Conservation (phyloP, 805 yeast genomes). For the Saccharomycopsis sp. region DNA sequence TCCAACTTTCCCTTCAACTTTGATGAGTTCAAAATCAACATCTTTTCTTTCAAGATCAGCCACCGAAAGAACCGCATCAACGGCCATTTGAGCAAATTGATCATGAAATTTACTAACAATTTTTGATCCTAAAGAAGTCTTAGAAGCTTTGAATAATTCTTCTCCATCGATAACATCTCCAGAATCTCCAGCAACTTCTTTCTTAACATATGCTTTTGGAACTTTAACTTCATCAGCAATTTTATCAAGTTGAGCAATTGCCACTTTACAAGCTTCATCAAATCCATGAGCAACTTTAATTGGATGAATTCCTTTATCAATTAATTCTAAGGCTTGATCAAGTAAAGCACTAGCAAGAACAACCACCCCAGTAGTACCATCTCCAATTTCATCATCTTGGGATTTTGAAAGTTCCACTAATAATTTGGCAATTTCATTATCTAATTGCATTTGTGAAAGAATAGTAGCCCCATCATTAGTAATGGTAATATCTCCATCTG, state of each 20-base stretch:
- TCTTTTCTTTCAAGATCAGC: constrained; percentile 89
- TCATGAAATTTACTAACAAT: constrained; percentile 91
- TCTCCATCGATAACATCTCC: constrained; percentile 24
- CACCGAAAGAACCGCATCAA: constrained; percentile 85
- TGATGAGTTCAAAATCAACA: constrained; percentile 93
- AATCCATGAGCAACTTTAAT: constrained; percentile 96
- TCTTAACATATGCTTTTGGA: constrained; percentile 31
- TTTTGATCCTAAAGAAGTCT: constrained; percentile 90
- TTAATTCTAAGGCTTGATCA: constrained; percentile 88
- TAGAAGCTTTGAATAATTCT: constrained; percentile 80
- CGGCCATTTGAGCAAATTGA: constrained; percentile 93
- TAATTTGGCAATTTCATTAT: constrained; percentile 95
- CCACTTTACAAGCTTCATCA: constrained; percentile 81
- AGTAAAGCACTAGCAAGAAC: constrained; percentile 83
- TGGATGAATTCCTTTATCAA: constrained; percentile 91
- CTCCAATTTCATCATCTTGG: constrained; percentile 98
- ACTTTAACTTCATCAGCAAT: constrained; percentile 54
- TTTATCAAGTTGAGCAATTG: constrained; percentile 46
- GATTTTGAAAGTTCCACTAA: constrained; percentile 90
- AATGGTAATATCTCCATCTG: constrained; percentile 96
- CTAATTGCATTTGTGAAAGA: constrained; percentile 84
- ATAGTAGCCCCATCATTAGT: constrained; percentile 99
- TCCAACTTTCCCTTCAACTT: constrained; percentile 92
- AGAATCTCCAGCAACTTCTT: neutral
- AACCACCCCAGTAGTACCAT: constrained; percentile 96